Evolutionary conservation across 371 early-diverging fungal species (phyloP), one percentile per base, ranked within the genome.

Genomic region (Mortierella sp.): DNA sequence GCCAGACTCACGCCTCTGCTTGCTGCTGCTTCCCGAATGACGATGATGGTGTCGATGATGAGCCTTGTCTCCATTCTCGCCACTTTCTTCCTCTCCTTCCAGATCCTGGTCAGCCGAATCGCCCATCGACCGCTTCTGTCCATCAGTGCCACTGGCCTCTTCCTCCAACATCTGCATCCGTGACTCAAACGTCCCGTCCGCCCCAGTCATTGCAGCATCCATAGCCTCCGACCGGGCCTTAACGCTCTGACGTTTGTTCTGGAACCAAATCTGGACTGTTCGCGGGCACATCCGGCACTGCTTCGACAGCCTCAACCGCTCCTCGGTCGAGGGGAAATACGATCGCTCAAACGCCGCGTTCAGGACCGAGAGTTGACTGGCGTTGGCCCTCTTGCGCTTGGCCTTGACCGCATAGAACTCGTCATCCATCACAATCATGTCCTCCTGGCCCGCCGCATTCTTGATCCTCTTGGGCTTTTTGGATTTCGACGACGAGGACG

Each of bases 261-360:
- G 98, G 87, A 98, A 98, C 98, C 98, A 97, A 66, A 97, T 94
- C 86, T 98, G 96, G 11, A 97, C 94, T 8, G 93, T 91, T 44
- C 97, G 87, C 26, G 91, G 91, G 45, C 95, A 96, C 97, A 98
- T 98, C 39, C 94, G 92, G 31, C 98, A 91, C 76, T 96, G 92
- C 72, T 91, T 91, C n/a, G 95, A 96, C 29, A 99, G 89, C 64
- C 92, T 90, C 78, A 92, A 91, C 48, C 99, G 93, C 75, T 95
- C 86, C 69, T 94, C 94, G 5, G 94, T 94, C 11, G 91, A 89
- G 22, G 92, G 92, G 68, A 91, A 95, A 64, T 87, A 88, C 16
- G 91, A 90, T 50, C 81, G 84, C 34, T 86, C 85, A 87, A 91
- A 92, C 10, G 90, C 89, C 67, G 87, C 81, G 70, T 90, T 89